phyloP scores from a whole-genome alignment of 768 basidiomycete genomes.

The Tricholoma saponaceum region DNA sequence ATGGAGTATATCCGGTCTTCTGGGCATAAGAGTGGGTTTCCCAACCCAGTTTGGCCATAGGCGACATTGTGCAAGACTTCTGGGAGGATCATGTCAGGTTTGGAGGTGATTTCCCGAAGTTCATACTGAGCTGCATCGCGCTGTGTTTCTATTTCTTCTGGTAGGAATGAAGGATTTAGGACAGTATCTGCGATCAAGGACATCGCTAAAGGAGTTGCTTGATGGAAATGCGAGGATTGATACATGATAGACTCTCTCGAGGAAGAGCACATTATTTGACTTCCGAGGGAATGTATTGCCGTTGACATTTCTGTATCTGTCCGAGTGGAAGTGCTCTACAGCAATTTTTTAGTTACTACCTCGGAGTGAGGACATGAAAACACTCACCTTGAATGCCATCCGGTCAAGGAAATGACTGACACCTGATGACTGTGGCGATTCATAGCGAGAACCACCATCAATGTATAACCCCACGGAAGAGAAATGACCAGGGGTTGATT shows the following conservation, averaged over 20 bases:
- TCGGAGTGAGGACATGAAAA: neutral
- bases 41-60: constrained; percentile 71
- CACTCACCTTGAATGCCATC: constrained; percentile 90
- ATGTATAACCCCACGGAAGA: constrained; percentile 91
- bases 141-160: constrained; percentile 79
- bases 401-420: constrained; percentile 91
- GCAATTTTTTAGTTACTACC: neutral
- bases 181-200: constrained; percentile 91
- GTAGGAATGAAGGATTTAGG: constrained; percentile 67
- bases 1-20: constrained; percentile 74
- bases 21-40: constrained; percentile 89
- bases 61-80: constrained; percentile 88
- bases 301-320: constrained; percentile 75
- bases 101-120: constrained; percentile 77
- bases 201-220: constrained; percentile 75
- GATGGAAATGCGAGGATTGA: constrained; percentile 91
- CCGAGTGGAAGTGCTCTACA: constrained; percentile 69
- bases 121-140: constrained; percentile 89
- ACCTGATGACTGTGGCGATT: constrained; percentile 66
- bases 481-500: constrained; percentile 89
- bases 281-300: constrained; percentile 80
- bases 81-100: constrained; percentile 92
- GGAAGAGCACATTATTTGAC: constrained; percentile 88
- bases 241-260: constrained; percentile 96
- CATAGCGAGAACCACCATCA: constrained; percentile 91